Percentiles rank a stretch among this genome's conserved stretches.
phyloP scores from a whole-genome alignment of 139 green algal species.

The Marvania coccoides region DNA sequence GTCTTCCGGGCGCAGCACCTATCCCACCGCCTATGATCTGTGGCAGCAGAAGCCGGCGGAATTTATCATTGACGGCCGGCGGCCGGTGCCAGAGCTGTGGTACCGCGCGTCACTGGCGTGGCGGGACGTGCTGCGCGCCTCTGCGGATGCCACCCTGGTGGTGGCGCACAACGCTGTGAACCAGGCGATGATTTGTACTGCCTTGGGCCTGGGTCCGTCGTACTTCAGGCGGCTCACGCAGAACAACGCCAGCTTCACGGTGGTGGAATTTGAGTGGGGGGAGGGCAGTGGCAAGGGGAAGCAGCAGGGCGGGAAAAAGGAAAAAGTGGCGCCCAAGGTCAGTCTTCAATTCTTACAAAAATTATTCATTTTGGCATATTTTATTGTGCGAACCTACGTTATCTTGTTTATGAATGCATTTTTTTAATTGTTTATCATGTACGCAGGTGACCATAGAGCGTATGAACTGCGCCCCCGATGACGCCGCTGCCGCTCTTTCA shows the following conservation, averaged over 20 bases:
- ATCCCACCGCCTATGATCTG: slow-evolving; percentile 49
- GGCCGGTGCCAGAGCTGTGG: slow-evolving; percentile 74
- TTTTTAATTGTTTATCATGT: neutral
- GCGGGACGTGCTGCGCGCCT: slow-evolving; percentile 53
- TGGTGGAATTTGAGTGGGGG: slow-evolving; percentile 63
- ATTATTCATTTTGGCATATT: neutral
- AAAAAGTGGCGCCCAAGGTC: too few species aligned
- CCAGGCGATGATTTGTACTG: slow-evolving; percentile 67
- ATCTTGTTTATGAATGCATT: neutral
- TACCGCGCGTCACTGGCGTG: slow-evolving; percentile 81
- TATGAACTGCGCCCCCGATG: slow-evolving; percentile 39
- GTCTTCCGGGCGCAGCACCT: slow-evolving; percentile 62
- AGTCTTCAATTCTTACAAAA: too few species aligned
- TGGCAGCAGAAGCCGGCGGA: slow-evolving; percentile 72
- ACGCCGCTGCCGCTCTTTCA: too few species aligned
- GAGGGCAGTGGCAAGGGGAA: neutral
- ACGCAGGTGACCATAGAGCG: slow-evolving; percentile 39
- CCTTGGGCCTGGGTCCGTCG: slow-evolving; percentile 59
- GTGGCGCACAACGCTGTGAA: slow-evolving; percentile 97
- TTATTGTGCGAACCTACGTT: neutral
- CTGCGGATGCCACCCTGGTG: slow-evolving; percentile 49
- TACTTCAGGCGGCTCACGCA: slow-evolving; percentile 75
- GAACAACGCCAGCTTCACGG: slow-evolving; percentile 66
- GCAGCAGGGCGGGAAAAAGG: too few species aligned
- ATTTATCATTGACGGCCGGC: slow-evolving; percentile 83